A percentile compares a stretch with the other conserved stretches of the same genome.
phyloP scores from a whole-genome alignment of 2,329 filamentous ascomycete species.

The Pseudofabraea citricarpa region DNA sequence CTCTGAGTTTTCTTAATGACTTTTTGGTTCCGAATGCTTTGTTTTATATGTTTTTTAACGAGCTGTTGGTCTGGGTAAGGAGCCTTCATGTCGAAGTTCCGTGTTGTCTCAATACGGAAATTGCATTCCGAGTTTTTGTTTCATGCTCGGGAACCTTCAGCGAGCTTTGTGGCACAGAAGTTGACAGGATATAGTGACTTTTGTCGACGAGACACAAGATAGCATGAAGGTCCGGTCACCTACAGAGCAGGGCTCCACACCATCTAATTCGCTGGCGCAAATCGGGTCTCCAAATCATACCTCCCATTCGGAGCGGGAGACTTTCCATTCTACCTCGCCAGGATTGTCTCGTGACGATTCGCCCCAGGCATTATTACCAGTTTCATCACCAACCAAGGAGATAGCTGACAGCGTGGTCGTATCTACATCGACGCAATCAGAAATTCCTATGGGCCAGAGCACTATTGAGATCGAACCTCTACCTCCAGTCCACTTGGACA shows the following conservation, averaged over 20 bases:
- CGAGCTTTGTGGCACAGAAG: too few species aligned
- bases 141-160: too few species aligned
- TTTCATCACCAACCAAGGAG: not conserved
- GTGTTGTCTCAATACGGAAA: too few species aligned
- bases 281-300: not conserved
- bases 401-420: too few species aligned
- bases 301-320: not conserved
- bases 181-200: slow-evolving; percentile 13
- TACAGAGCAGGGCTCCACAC: slow-evolving; percentile 3
- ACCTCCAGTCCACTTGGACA: slow-evolving; percentile 10
- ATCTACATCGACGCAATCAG: too few species aligned
- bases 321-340: not conserved
- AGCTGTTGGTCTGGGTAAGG: too few species aligned
- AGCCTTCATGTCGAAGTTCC: too few species aligned
- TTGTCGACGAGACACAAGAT: slow-evolving; percentile 13
- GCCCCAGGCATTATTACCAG: not conserved
- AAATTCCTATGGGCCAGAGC: not conserved
- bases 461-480: not conserved
- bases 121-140: too few species aligned
- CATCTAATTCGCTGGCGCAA: not conserved
- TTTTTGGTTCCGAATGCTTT: not conserved
- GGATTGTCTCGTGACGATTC: not conserved
- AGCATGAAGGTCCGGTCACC: slow-evolving; percentile 1
- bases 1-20: not conserved
- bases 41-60: too few species aligned